A percentile compares a stretch with the other conserved stretches of the same genome.
Conservation (phyloP, 225 moss, liverwort and hornwort species). For the Straminergon stramineum region DNA sequence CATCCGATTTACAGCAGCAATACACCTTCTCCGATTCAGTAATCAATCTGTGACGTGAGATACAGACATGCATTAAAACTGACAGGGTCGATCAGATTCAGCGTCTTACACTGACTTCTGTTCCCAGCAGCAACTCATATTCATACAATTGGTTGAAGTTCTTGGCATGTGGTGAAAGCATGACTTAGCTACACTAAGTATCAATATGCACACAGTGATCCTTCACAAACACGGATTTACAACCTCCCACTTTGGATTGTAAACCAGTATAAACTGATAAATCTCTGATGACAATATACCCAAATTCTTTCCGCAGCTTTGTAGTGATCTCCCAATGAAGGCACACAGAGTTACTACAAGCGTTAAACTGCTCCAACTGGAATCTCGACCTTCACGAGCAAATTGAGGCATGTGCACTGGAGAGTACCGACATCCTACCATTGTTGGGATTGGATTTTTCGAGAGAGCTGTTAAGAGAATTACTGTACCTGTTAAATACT, state of each 20-base stretch:
- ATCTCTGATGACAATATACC: not conserved
- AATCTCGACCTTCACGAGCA: not conserved
- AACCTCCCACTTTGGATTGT: not conserved
- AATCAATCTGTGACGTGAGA: not conserved
- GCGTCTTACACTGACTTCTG: not conserved
- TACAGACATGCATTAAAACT: not conserved
- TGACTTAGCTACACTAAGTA: not conserved
- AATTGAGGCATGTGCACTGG: not conserved
- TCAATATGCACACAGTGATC: not conserved
- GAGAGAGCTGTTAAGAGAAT: not conserved
- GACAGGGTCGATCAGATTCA: not conserved
- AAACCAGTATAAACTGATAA: not conserved
- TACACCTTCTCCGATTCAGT: not conserved
- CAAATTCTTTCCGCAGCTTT: not conserved
- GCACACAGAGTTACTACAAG: not conserved
- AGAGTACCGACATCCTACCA: not conserved
- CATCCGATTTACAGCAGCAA: not conserved
- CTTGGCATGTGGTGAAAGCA: not conserved
- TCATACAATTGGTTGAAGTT: not conserved
- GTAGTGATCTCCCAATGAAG: not conserved
- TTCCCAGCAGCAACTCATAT: not conserved
- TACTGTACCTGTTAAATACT: slow-evolving; percentile 7
- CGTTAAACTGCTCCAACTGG: not conserved
- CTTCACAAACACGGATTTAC: not conserved
- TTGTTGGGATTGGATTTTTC: not conserved